Conservation (phyloP, 2,329 filamentous ascomycete species). For the Gremmenia infestans region DNA sequence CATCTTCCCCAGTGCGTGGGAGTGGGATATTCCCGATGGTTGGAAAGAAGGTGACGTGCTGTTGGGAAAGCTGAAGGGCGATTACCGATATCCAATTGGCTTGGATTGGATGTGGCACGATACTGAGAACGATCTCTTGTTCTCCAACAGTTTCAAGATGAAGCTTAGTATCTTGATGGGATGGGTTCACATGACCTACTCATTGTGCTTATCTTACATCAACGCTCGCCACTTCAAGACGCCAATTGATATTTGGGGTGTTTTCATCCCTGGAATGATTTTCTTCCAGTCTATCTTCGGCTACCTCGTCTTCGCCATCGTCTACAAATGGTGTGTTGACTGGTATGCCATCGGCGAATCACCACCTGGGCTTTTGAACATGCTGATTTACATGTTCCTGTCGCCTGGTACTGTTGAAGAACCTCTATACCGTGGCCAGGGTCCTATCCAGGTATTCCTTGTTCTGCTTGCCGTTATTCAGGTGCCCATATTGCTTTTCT, state of each 20-base stretch:
- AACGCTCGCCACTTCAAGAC: slow-evolving; percentile 94
- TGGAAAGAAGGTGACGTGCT: slow-evolving; percentile 64
- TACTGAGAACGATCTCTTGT: slow-evolving; percentile 89
- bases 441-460: slow-evolving; percentile 67
- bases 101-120: slow-evolving; percentile 96
- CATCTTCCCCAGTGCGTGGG: slow-evolving; percentile 85
- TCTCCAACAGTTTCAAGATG: slow-evolving; percentile 99
- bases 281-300: slow-evolving; percentile 99
- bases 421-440: slow-evolving; percentile 73
- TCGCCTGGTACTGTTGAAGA: slow-evolving; percentile 71
- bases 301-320: slow-evolving; percentile 86
- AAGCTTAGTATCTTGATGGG: slow-evolving; percentile 97
- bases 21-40: slow-evolving; percentile 56
- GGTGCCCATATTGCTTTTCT: slow-evolving; percentile 84
- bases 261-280: slow-evolving; percentile 97
- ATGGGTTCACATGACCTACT: slow-evolving; percentile 99
- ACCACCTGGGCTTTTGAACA: slow-evolving; percentile 89
- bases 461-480: slow-evolving; percentile 78
- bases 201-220: slow-evolving; percentile 84
- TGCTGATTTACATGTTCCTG: slow-evolving; percentile 99
- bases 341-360: slow-evolving; percentile 62
- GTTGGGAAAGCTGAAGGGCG: slow-evolving; percentile 58
- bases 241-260: slow-evolving; percentile 93
- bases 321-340: slow-evolving; percentile 96
- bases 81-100: slow-evolving; percentile 91